Evolutionary conservation across 306 rosid genomes (phyloP).

Genomic region (Cucurbita pepo): DNA sequence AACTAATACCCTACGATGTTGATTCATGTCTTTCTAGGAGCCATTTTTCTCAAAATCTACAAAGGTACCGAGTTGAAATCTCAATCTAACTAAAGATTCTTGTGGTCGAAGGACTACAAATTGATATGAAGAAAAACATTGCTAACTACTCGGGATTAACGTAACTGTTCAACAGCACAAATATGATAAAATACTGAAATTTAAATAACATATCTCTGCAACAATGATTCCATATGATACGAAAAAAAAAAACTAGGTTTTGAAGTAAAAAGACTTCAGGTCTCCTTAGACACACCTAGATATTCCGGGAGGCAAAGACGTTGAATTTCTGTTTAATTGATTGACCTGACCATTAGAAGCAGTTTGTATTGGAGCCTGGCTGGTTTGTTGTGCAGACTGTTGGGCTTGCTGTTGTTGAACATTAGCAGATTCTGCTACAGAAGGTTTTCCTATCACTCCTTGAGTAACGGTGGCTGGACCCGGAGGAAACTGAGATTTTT

Average conservation of each 20-base stretch:
- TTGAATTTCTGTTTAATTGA: constrained; percentile 53
- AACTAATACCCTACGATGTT: background rate
- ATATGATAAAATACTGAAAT: constrained; percentile 1
- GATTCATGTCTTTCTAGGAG: background rate
- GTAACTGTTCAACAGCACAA: constrained; percentile 21
- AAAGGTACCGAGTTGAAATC: background rate
- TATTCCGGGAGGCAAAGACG: constrained; percentile 86
- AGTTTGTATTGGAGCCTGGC: constrained; percentile 47
- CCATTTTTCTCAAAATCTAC: background rate
- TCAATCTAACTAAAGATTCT: background rate
- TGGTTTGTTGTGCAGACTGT: constrained; percentile 53
- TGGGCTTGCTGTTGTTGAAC: constrained; percentile 67
- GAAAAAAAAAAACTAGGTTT: constrained; percentile 13
- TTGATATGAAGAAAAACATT: background rate
- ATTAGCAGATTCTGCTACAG: constrained; percentile 61
- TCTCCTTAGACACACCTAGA: constrained; percentile 93
- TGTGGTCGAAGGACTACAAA: background rate
- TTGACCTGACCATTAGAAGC: constrained; percentile 53
- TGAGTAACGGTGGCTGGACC: constrained; percentile 40
- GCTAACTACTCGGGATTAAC: background rate
- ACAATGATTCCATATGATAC: constrained; percentile 18
- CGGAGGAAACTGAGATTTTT: constrained; percentile 58
- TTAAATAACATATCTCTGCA: constrained; percentile 16
- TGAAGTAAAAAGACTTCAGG: constrained; percentile 20
- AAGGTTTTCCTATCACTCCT: constrained; percentile 47